A percentile compares a stretch with the other conserved stretches of the same genome.
phyloP scores from a whole-genome alignment of 306 rosid species.

The Gastrolobium villosum region DNA sequence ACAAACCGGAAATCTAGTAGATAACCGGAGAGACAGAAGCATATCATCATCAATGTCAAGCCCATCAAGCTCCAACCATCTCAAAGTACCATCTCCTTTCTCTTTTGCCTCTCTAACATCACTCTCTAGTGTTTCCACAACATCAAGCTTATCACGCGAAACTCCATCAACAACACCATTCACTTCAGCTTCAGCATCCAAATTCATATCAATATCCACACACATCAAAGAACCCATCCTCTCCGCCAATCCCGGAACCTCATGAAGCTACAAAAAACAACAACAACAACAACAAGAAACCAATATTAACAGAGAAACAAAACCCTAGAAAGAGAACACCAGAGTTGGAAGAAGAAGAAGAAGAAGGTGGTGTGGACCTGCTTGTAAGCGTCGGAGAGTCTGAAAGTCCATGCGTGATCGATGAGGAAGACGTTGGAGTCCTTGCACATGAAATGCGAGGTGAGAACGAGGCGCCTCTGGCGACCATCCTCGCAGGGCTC shows the following conservation, averaged over 20 bases:
- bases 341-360: background rate
- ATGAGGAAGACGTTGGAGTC: conserved; percentile 80
- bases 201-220: conserved; percentile 63
- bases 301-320: background rate
- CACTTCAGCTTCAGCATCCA: conserved; percentile 62
- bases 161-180: conserved; percentile 30
- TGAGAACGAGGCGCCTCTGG: conserved; percentile 71
- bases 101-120: conserved; percentile 62
- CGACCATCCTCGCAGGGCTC: conserved; percentile 73
- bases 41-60: conserved; percentile 77
- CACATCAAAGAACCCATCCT: conserved; percentile 94
- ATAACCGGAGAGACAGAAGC: conserved; percentile 67
- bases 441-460: conserved; percentile 64
- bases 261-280: conserved; percentile 62
- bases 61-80: conserved; percentile 94
- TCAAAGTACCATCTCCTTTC: conserved; percentile 60
- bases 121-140: conserved; percentile 61
- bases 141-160: conserved; percentile 46
- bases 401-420: conserved; percentile 98
- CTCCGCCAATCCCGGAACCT: conserved; percentile 90
- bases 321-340: background rate
- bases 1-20: conserved; percentile 76
- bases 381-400: conserved; percentile 86
- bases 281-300: background rate
- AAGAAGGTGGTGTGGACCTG: conserved; percentile 61